These are phyloP conservation scores for Colletotrichum spaethianum DNA, from an alignment of 2,329 filamentous ascomycete genomes.

Conservation along the genomic window DNA sequence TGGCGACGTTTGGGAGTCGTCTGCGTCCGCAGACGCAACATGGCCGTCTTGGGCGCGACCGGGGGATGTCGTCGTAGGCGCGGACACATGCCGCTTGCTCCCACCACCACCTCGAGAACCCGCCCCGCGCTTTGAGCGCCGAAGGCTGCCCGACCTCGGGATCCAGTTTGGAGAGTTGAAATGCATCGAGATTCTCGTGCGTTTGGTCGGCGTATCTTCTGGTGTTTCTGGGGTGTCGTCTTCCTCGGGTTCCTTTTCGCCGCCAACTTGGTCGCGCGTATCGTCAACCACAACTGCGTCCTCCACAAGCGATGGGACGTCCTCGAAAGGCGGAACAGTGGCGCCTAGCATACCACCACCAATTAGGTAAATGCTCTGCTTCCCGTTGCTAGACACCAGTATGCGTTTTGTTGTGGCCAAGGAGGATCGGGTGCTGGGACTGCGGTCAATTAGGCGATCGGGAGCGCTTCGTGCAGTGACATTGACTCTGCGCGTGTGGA, in stretches of 20 bases:
- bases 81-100: conserved; percentile 68
- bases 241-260: conserved; percentile 12
- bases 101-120: conserved; percentile 55
- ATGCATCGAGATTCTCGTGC: conserved; percentile 69
- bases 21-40: conserved; percentile 27
- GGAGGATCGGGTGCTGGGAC: conserved; percentile 38
- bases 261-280: conserved; percentile 10
- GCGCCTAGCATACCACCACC: conserved; percentile 39
- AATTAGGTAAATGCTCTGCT: conserved; percentile 44
- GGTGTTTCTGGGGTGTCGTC: conserved; percentile 45
- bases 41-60: conserved; percentile 47
- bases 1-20: conserved; percentile 44
- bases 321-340: conserved; percentile 4
- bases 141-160: conserved; percentile 68
- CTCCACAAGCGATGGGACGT: conserved; percentile 17
- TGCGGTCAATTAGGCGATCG: conserved; percentile 49
- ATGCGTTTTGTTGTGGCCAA: conserved; percentile 48
- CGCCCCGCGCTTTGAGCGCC: conserved; percentile 66
- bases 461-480: conserved; percentile 47
- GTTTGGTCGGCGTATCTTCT: conserved; percentile 60
- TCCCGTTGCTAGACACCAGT: conserved; percentile 47
- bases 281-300: conserved; percentile 8
- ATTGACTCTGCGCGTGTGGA: conserved; percentile 60
- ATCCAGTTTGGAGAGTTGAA: conserved; percentile 73
- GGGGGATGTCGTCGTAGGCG: conserved; percentile 58